phyloP scores from a whole-genome alignment of 306 rosid species.

The Rosa persica region DNA sequence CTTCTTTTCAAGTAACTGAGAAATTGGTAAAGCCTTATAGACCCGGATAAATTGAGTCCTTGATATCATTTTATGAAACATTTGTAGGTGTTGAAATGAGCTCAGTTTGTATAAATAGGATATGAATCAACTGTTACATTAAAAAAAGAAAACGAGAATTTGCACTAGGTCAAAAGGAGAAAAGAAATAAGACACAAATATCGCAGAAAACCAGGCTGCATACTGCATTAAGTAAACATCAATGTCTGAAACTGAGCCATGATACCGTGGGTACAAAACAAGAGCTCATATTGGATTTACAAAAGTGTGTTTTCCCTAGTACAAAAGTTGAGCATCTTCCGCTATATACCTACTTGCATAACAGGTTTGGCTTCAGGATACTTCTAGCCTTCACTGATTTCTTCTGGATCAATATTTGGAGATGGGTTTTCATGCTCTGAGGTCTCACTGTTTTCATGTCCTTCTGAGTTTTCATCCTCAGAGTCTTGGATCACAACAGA shows the following conservation, averaged over 20 bases:
- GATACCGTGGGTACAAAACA: background rate
- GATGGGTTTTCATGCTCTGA: background rate
- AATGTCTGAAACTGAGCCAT: background rate
- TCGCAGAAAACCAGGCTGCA: background rate
- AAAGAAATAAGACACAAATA: background rate
- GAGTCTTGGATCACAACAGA: constrained; percentile 51
- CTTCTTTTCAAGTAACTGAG: too few relatives aligned
- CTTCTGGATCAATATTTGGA: constrained; percentile 4
- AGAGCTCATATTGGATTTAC: background rate
- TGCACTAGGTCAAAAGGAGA: too few relatives aligned
- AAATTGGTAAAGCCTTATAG: background rate
- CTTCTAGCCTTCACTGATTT: constrained; percentile 13
- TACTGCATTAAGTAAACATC: background rate
- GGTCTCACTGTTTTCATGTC: background rate
- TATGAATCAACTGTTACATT: too few relatives aligned
- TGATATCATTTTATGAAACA: too few relatives aligned
- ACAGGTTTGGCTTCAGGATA: background rate
- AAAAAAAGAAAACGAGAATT: too few relatives aligned
- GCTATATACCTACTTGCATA: background rate
- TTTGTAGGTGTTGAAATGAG: too few relatives aligned
- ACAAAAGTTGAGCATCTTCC: background rate
- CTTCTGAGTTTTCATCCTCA: constrained; percentile 32
- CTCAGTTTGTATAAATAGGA: too few relatives aligned
- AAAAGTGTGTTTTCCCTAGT: background rate
- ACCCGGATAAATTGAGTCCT: too few relatives aligned